Conservation (phyloP, 331 rosid species). For the Acacia concinna region DNA sequence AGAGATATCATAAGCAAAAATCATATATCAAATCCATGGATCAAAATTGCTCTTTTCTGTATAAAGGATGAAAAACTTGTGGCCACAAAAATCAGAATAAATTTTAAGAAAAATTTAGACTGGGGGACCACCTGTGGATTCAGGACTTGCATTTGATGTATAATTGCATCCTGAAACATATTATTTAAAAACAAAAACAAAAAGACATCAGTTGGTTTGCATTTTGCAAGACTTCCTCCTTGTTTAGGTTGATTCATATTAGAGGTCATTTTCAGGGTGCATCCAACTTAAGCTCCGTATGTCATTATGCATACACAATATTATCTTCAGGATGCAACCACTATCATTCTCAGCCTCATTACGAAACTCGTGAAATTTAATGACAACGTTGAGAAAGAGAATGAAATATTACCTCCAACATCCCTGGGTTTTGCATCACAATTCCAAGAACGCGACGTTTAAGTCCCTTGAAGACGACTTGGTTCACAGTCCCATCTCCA, state of each 20-base stretch:
- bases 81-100: slow-evolving; percentile 24
- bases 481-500: slow-evolving; percentile 88
- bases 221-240: background rate
- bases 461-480: slow-evolving; percentile 74
- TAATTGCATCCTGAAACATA: slow-evolving; percentile 64
- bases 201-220: slow-evolving; percentile 32
- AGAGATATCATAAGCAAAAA: slow-evolving; percentile 17
- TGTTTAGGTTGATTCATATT: slow-evolving; percentile 3
- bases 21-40: background rate
- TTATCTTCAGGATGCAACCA: slow-evolving; percentile 23
- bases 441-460: slow-evolving; percentile 76
- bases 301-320: background rate
- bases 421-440: slow-evolving; percentile 98
- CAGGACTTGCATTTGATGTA: slow-evolving; percentile 72
- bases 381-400: slow-evolving; percentile 12
- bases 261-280: slow-evolving; percentile 11
- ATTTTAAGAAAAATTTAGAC: slow-evolving; percentile 13
- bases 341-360: background rate
- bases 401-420: slow-evolving; percentile 64
- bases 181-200: background rate
- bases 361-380: background rate
- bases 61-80: background rate
- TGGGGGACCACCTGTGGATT: slow-evolving; percentile 75
- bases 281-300: background rate
- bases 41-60: background rate